A percentile compares a stretch with the other conserved stretches of the same genome.
phyloP scores from a whole-genome alignment of 495 filamentous ascomycete genomes.

The Lasiosphaeria hispida region DNA sequence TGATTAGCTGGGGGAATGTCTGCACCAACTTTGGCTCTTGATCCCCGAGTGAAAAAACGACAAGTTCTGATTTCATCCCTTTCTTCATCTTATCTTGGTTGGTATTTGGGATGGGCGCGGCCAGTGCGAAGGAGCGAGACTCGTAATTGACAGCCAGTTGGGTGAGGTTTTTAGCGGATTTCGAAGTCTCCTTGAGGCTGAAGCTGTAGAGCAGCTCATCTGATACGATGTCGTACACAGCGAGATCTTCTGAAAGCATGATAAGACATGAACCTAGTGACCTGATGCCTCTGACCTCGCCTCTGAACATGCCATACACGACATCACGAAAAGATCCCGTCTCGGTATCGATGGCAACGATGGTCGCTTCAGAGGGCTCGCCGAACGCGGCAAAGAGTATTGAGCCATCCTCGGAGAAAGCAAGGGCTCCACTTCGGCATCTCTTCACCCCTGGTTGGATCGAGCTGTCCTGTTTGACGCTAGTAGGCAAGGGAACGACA shows the following conservation, averaged over 20 bases:
- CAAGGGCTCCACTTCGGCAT: conserved; percentile 50
- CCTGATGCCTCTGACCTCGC: conserved; percentile 53
- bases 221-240: conserved; percentile 65
- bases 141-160: conserved; percentile 60
- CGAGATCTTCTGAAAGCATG: conserved; percentile 58
- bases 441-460: conserved; percentile 12
- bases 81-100: conserved; percentile 25
- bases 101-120: conserved; percentile 40
- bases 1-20: conserved; percentile 48
- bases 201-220: conserved; percentile 57
- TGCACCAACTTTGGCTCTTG: conserved; percentile 49
- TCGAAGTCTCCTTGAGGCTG: conserved; percentile 28
- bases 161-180: conserved; percentile 41
- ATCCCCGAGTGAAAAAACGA: conserved; percentile 53
- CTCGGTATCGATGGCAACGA: conserved; percentile 58
- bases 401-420: conserved; percentile 86
- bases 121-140: conserved; percentile 58
- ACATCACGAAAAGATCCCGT: conserved; percentile 54
- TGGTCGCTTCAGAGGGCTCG: conserved; percentile 41
- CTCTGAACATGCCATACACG: conserved; percentile 53
- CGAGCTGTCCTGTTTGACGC: conserved; percentile 37
- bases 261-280: conserved; percentile 62
- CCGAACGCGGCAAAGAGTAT: conserved; percentile 63
- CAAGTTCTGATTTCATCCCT: conserved; percentile 45
- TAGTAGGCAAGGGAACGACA: conserved; percentile 52